Base-by-base conservation (phyloP, 1,284 basidiomycete species). In the Golubevia sp. region DNA sequence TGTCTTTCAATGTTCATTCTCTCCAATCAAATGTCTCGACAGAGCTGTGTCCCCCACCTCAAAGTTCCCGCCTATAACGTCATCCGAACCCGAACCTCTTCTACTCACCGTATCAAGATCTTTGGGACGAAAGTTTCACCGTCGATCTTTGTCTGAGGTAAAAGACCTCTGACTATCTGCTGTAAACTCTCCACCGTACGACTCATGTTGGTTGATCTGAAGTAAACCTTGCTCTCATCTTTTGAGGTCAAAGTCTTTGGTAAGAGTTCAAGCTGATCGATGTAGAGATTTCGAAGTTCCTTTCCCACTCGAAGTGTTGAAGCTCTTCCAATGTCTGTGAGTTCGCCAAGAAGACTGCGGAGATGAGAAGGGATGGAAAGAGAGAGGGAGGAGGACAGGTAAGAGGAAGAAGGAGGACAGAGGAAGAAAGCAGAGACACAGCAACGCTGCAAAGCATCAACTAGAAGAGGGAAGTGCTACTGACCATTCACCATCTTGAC, bases 181-280 rank as follows among this genome's bases (percentile, higher is more conserved):
- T 92, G 89, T 15, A 92, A 84, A 1, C 90, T 90, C 74, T 92
- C 91, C 24, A 90, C 88, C 3, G 92, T 93, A 38, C 92, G 87
- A 1, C 90, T 87, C 79, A 92, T 88, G 74, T 92, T 91, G 0
- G 91, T 93, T 15, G 88, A 88, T 3, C 87, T 86, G 26, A 5
- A 59, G 64, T 81, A 81, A 58, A 80, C 55, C n/a, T 51, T 30
- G 8, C 66, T 63, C 15, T 50, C 15, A 30, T 78, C 72, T 6
- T 67, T 61, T 51, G 60, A 56, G 13, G 68, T 62, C 48, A 80
- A 63, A 3, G 52, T 58, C 6, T 56, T 24, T 0, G 77, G 77
- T n/a, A 83, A 26, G 25, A 80, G 64, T 51, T 87, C 62, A 58
- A 91, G 91, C 21, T 85, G 88, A 59, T 92, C 88, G 44, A 92